A percentile compares a stretch with the other conserved stretches of the same genome.
Conservation (phyloP, 768 basidiomycete species). For the Lactarius quietus region DNA sequence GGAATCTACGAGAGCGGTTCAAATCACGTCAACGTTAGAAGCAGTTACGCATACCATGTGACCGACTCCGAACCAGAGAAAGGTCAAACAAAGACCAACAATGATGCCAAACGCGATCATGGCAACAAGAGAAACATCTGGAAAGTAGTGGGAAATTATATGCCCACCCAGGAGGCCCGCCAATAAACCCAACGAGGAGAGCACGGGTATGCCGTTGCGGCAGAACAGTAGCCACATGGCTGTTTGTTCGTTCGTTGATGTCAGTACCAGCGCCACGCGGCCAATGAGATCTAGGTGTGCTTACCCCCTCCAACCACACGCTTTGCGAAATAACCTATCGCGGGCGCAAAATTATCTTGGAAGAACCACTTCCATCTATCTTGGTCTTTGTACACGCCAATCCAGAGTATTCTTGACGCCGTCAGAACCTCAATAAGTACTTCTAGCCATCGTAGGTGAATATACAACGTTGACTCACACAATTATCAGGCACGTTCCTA, state of each 20-base stretch:
- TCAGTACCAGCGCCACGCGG: background rate
- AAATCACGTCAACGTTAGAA: too few relatives aligned
- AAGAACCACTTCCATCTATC: slow-evolving; percentile 6
- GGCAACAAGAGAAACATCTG: background rate
- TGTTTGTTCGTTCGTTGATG: background rate
- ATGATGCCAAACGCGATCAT: too few relatives aligned
- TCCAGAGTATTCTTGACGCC: slow-evolving; percentile 1
- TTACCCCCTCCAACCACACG: slow-evolving; percentile 11
- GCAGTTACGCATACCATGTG: too few relatives aligned
- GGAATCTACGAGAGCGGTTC: too few relatives aligned
- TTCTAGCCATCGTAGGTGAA: too few relatives aligned
- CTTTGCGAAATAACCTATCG: background rate
- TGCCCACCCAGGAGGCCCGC: background rate
- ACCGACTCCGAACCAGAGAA: too few relatives aligned
- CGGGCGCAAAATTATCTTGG: background rate
- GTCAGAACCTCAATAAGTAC: background rate
- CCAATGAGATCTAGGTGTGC: background rate
- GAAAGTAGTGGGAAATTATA: background rate
- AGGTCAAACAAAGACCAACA: too few relatives aligned
- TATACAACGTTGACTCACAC: background rate
- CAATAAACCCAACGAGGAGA: background rate
- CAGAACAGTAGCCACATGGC: background rate
- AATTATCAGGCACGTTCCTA: background rate
- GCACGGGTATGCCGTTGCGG: background rate
- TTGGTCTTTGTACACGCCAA: background rate